These are phyloP conservation scores for Trypanosoma avium DNA, from an alignment of 208 protist species.

Conservation along the genomic window DNA sequence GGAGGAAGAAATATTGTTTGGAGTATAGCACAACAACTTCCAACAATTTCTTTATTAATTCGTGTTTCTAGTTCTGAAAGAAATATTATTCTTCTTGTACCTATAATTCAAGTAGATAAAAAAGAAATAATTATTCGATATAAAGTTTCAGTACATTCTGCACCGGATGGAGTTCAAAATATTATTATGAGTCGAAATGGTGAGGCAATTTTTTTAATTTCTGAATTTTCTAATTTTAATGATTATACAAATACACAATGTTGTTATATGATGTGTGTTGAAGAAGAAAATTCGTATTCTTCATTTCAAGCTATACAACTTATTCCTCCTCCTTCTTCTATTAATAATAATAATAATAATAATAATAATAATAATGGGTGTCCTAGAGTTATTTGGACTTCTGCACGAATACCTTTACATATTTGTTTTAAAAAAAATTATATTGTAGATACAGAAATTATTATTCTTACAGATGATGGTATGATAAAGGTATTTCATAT, in stretches of 20 bases:
- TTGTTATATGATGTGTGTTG: too few species aligned
- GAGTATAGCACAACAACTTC: neutral
- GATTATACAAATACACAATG: too few species aligned
- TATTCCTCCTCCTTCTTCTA: neutral
- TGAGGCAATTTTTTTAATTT: slow-evolving; percentile 15
- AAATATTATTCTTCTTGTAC: slow-evolving; percentile 18
- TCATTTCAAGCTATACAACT: slow-evolving; percentile 8
- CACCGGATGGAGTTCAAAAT: slow-evolving; percentile 16
- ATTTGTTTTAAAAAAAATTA: neutral
- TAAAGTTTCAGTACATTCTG: neutral
- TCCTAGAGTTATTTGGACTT: slow-evolving; percentile 10
- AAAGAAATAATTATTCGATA: slow-evolving; percentile 15
- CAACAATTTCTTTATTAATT: slow-evolving; percentile 24
- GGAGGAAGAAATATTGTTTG: neutral
- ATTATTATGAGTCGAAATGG: slow-evolving; percentile 17
- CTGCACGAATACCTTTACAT: slow-evolving; percentile 2
- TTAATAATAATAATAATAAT: neutral
- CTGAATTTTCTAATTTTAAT: slow-evolving; percentile 1
- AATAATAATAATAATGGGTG: neutral
- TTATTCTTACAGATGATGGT: slow-evolving; percentile 4
- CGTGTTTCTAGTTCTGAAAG: neutral
- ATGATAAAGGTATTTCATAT: slow-evolving; percentile 7
- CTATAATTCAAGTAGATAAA: slow-evolving; percentile 2
- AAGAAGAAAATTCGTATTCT: too few species aligned
- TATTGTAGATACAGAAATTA: neutral